Conservation (phyloP, 2,329 filamentous ascomycete species). For the Alternaria sp. region DNA sequence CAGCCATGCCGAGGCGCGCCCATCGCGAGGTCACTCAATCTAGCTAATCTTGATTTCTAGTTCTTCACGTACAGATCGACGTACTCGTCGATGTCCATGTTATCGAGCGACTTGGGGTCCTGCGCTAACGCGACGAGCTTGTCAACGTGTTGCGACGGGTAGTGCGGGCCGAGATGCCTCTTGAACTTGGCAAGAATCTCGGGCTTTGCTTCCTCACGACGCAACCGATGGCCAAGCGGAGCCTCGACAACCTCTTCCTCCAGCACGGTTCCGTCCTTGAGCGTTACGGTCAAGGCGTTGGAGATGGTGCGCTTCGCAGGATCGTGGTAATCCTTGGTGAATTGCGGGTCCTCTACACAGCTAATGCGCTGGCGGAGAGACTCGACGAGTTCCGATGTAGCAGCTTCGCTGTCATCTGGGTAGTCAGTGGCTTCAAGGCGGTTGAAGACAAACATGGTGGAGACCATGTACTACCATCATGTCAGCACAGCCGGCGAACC, state of each 20-base stretch:
- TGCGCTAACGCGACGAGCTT: constrained; percentile 81
- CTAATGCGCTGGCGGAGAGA: constrained; percentile 90
- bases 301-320: constrained; percentile 92
- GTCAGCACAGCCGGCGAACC: constrained; percentile 25
- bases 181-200: constrained; percentile 96
- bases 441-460: constrained; percentile 94
- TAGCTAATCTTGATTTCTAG: constrained; percentile 30
- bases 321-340: constrained; percentile 95
- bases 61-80: constrained; percentile 80
- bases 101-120: constrained; percentile 76
- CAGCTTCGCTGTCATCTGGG: constrained; percentile 88
- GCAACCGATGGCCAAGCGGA: constrained; percentile 87
- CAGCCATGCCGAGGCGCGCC: constrained; percentile 11
- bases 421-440: constrained; percentile 94
- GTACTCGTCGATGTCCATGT: constrained; percentile 87
- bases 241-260: constrained; percentile 93
- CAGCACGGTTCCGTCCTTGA: constrained; percentile 91
- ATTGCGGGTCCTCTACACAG: constrained; percentile 95
- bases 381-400: constrained; percentile 87
- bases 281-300: constrained; percentile 91
- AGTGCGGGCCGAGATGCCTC: constrained; percentile 87
- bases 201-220: constrained; percentile 96
- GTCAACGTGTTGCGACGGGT: constrained; percentile 75
- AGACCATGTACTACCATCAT: constrained; percentile 78
- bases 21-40: constrained; percentile 23